phyloP scores from a whole-genome alignment of 2,329 filamentous ascomycete genomes.

The Fusarium nygamai region DNA sequence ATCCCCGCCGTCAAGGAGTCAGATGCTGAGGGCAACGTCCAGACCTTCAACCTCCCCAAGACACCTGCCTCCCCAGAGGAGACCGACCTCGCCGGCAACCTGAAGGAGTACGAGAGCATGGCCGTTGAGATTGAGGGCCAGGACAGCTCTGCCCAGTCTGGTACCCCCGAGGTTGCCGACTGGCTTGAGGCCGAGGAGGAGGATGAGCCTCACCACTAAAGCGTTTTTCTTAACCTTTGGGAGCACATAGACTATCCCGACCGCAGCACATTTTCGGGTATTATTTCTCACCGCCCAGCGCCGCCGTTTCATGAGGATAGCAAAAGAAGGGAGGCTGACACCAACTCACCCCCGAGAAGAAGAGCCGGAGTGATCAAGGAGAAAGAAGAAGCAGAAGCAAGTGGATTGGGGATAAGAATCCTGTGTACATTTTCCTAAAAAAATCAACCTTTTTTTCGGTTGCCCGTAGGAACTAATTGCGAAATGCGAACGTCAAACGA shows the following conservation, averaged over 20 bases:
- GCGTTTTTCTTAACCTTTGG: constrained; percentile 7
- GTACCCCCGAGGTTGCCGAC: constrained; percentile 67
- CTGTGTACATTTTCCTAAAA: constrained; percentile 52
- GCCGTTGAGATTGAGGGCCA: constrained; percentile 94
- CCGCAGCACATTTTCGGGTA: constrained; percentile 5
- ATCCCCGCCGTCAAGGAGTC: constrained; percentile 81
- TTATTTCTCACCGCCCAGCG: constrained; percentile 22
- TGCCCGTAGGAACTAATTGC: constrained; percentile 47
- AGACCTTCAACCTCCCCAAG: constrained; percentile 84
- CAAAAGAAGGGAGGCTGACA: constrained; percentile 31
- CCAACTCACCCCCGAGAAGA: constrained; percentile 7
- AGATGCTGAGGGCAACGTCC: constrained; percentile 90
- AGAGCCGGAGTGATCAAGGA: constrained; percentile 12
- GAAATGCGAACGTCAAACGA: constrained; percentile 45
- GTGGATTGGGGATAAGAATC: constrained; percentile 44
- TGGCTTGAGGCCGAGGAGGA: constrained; percentile 89
- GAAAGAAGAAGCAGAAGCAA: constrained; percentile 25
- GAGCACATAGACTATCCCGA: constrained; percentile 14
- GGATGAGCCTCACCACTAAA: constrained; percentile 63
- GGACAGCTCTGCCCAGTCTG: constrained; percentile 69
- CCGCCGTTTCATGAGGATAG: constrained; percentile 13
- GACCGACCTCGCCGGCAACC: constrained; percentile 87
- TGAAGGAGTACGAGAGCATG: constrained; percentile 95
- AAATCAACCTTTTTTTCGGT: constrained; percentile 44
- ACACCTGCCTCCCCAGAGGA: constrained; percentile 92